These are phyloP conservation scores for Aureobasidium subglaciale DNA, from an alignment of 2,329 filamentous ascomycete species.

Conservation along the genomic window DNA sequence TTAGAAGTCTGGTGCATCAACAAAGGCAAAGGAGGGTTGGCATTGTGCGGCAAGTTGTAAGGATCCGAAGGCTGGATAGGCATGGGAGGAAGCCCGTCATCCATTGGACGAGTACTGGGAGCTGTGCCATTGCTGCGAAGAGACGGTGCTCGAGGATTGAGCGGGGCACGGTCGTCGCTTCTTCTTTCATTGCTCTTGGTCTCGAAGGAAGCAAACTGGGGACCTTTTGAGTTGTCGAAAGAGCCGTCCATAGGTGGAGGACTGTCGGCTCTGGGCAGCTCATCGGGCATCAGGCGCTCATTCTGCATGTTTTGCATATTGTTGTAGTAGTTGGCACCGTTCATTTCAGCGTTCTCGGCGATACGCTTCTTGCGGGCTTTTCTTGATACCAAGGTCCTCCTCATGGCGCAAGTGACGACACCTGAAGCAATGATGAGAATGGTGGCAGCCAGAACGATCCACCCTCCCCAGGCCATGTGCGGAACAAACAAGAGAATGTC, in stretches of 20 bases:
- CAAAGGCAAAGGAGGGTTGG: slow-evolving; percentile 48
- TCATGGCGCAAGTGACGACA: slow-evolving; percentile 89
- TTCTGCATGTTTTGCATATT: slow-evolving; percentile 38
- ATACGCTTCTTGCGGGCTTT: slow-evolving; percentile 92
- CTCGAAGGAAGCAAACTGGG: slow-evolving; percentile 60
- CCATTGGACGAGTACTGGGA: slow-evolving; percentile 29
- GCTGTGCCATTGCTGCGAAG: slow-evolving; percentile 33
- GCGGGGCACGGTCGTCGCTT: slow-evolving; percentile 62
- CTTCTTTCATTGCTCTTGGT: slow-evolving; percentile 49
- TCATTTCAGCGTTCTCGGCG: slow-evolving; percentile 94
- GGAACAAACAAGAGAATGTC: slow-evolving; percentile 93
- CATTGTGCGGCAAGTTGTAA: slow-evolving; percentile 39
- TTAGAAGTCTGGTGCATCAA: slow-evolving; percentile 43
- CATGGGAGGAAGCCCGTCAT: slow-evolving; percentile 36
- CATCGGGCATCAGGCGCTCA: slow-evolving; percentile 34
- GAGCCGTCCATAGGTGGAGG: slow-evolving; percentile 48
- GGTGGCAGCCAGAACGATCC: slow-evolving; percentile 83
- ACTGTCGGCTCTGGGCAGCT: slow-evolving; percentile 42
- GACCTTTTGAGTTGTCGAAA: slow-evolving; percentile 46
- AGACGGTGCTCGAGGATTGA: slow-evolving; percentile 59
- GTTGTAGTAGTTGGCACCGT: slow-evolving; percentile 79
- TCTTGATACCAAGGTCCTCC: slow-evolving; percentile 79
- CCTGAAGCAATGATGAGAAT: slow-evolving; percentile 75
- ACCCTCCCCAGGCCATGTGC: slow-evolving; percentile 88
- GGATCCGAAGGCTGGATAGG: slow-evolving; percentile 19